Percentiles rank a stretch among this genome's conserved stretches.
Evolutionary conservation across 2,329 filamentous ascomycete genomes (phyloP).

Genomic region (Graphilbum sp.): DNA sequence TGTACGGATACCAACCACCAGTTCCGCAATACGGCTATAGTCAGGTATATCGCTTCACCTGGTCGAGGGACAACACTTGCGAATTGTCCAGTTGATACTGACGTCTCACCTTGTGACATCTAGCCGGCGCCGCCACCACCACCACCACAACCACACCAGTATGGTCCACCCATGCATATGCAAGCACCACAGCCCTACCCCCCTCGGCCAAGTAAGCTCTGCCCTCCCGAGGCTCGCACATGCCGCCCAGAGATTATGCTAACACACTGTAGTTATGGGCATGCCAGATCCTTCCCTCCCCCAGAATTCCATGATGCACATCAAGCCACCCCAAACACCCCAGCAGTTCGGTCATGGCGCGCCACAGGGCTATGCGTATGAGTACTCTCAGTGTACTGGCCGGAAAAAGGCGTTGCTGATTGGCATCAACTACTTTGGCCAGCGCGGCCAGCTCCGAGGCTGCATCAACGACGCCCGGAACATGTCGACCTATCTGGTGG

Average conservation of each 20-base stretch:
- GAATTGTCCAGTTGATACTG: too few species aligned
- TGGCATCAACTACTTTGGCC: slow-evolving; percentile 93
- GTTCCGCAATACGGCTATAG: slow-evolving; percentile 32
- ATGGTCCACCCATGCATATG: slow-evolving; percentile 13
- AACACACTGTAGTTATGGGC: slow-evolving; percentile 26
- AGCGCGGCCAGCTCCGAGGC: slow-evolving; percentile 67
- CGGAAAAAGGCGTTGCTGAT: slow-evolving; percentile 78
- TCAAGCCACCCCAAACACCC: slow-evolving; percentile 43
- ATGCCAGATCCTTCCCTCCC: background rate
- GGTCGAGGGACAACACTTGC: background rate
- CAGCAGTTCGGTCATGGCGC: slow-evolving; percentile 69
- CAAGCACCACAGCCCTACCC: slow-evolving; percentile 20
- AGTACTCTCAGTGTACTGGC: slow-evolving; percentile 84
- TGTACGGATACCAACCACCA: slow-evolving; percentile 26
- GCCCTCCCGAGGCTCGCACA: too few species aligned
- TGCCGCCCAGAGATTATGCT: too few species aligned
- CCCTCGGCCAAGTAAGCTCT: background rate
- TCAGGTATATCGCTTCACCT: slow-evolving; percentile 15
- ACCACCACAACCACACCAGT: slow-evolving; percentile 3
- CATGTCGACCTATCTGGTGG: slow-evolving; percentile 81
- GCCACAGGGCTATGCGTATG: slow-evolving; percentile 64
- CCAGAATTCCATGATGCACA: slow-evolving; percentile 25
- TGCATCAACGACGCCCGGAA: slow-evolving; percentile 98
- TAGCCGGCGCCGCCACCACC: background rate
- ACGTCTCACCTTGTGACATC: too few species aligned